phyloP scores from a whole-genome alignment of 106 monocot species.

The Posidonia australis region DNA sequence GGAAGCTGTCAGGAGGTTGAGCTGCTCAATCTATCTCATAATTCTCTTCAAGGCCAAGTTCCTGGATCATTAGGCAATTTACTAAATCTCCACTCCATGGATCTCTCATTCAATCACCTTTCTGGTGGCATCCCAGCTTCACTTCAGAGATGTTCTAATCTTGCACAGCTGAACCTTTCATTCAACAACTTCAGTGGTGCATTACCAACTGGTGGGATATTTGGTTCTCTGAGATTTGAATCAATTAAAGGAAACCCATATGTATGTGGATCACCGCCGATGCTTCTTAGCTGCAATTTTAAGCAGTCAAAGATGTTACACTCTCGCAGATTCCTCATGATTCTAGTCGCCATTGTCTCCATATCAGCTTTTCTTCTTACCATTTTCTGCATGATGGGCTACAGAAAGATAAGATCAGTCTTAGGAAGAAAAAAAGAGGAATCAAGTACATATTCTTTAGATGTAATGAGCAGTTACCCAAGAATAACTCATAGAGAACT shows the following conservation, averaged over 20 bases:
- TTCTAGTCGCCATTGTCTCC: not conserved
- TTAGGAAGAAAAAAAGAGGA: slow-evolving; percentile 1
- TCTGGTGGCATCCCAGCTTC: slow-evolving; percentile 36
- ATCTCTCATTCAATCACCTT: slow-evolving; percentile 44
- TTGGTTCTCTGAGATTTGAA: slow-evolving; percentile 13
- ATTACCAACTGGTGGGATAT: slow-evolving; percentile 27
- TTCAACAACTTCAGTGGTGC: slow-evolving; percentile 43
- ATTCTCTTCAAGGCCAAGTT: slow-evolving; percentile 34
- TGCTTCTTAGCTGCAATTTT: not conserved
- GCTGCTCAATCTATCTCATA: slow-evolving; percentile 44
- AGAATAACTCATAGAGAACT: slow-evolving; percentile 52
- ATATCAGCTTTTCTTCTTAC: slow-evolving; percentile 23
- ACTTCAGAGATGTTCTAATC: slow-evolving; percentile 32
- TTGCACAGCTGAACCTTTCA: slow-evolving; percentile 37
- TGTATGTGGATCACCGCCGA: no score
- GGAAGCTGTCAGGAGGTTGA: slow-evolving; percentile 11
- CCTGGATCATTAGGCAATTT: slow-evolving; percentile 32
- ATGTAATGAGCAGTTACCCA: no score
- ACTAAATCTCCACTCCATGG: slow-evolving; percentile 27
- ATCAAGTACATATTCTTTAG: no score
- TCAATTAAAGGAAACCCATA: slow-evolving; percentile 36
- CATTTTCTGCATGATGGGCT: slow-evolving; percentile 10
- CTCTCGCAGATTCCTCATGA: slow-evolving; percentile 27
- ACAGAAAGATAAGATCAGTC: slow-evolving; percentile 13
- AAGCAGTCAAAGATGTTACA: not conserved